These are phyloP conservation scores for Sarocladiaceae sp. DNA, from an alignment of 2,329 filamentous ascomycete species.

Conservation along the genomic window DNA sequence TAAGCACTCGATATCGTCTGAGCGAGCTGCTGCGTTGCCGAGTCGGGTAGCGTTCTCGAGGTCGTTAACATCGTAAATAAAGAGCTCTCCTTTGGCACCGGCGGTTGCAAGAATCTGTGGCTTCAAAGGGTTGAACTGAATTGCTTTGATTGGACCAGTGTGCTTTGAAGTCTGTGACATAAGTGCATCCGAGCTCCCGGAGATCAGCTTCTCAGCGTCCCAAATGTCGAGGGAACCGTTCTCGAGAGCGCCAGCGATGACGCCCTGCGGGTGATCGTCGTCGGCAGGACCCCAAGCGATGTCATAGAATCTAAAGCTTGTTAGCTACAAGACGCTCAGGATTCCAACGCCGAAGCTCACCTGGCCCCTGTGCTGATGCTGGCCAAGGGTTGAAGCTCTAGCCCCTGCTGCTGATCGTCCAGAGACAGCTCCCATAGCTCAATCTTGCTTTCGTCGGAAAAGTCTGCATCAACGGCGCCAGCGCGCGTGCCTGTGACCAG, in stretches of 20 bases:
- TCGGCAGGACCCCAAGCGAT: conserved; percentile 87
- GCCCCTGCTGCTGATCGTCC: conserved; percentile 65
- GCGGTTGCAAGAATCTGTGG: conserved; percentile 88
- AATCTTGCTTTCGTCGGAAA: conserved; percentile 93
- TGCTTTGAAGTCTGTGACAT: conserved; percentile 87
- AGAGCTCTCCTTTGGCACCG: conserved; percentile 92
- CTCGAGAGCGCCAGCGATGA: conserved; percentile 92
- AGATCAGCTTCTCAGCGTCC: conserved; percentile 69
- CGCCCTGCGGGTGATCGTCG: conserved; percentile 71
- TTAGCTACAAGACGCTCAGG: conserved; percentile 7
- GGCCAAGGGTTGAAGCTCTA: conserved; percentile 79
- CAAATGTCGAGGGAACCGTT: conserved; percentile 90
- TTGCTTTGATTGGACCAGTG: conserved; percentile 82
- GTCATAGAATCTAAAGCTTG: conserved; percentile 73
- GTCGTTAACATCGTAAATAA: conserved; percentile 91
- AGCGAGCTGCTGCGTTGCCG: conserved; percentile 79
- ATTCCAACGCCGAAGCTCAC: conserved; percentile 38
- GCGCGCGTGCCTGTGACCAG: conserved; percentile 91
- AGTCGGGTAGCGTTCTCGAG: conserved; percentile 81
- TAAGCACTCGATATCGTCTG: conserved; percentile 91
- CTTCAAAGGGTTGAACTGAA: conserved; percentile 94
- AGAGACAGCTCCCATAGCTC: conserved; percentile 93
- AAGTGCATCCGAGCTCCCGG: conserved; percentile 61
- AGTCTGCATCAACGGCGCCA: conserved; percentile 92
- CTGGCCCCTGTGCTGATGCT: conserved; percentile 85